These are phyloP conservation scores for Kondoa subrosea DNA, from an alignment of 768 basidiomycete species.

Conservation along the genomic window DNA sequence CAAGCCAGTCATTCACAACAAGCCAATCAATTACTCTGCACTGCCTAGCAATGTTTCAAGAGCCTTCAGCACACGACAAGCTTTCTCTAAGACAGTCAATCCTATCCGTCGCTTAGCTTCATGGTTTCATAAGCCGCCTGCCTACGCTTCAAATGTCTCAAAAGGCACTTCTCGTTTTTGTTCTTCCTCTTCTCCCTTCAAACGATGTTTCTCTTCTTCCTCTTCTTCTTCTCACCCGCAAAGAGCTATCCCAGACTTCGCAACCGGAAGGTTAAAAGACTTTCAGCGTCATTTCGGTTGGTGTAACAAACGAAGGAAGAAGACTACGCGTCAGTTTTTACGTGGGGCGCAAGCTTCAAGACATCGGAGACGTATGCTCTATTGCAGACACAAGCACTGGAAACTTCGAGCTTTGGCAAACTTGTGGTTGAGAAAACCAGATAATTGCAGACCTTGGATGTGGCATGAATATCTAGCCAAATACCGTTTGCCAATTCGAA, in stretches of 20 bases:
- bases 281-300: background rate
- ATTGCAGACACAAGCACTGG: background rate
- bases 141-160: too few relatives aligned
- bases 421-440: background rate
- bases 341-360: too few relatives aligned
- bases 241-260: background rate
- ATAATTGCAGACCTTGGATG: background rate
- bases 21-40: too few relatives aligned
- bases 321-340: too few relatives aligned
- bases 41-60: too few relatives aligned
- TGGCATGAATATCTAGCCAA: background rate
- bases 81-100: too few relatives aligned
- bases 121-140: too few relatives aligned
- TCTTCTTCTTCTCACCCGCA: background rate
- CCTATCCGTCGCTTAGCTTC: too few relatives aligned
- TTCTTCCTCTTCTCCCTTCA: background rate
- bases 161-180: too few relatives aligned
- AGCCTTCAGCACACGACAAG: too few relatives aligned
- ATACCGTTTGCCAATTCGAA: background rate
- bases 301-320: background rate
- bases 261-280: background rate
- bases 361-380: background rate
- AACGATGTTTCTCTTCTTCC: background rate
- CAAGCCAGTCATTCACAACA: too few relatives aligned
- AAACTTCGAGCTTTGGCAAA: background rate